phyloP scores from a whole-genome alignment of 345 rosid species.

The Cardamine chenopodiifolia region DNA sequence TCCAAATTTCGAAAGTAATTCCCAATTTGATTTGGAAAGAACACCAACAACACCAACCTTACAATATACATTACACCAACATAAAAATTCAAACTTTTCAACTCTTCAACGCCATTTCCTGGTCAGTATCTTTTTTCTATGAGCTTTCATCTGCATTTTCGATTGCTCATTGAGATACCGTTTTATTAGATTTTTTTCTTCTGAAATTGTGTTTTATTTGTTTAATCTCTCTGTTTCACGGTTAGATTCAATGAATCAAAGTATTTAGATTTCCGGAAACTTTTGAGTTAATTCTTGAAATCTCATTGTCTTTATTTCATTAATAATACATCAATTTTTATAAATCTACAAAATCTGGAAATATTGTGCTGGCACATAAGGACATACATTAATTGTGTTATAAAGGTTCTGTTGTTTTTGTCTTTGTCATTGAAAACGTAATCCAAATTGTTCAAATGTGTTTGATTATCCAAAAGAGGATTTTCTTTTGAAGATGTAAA shows the following conservation, averaged over 20 bases:
- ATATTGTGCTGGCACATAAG: not conserved
- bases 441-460: not conserved
- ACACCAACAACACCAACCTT: constrained; percentile 9
- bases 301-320: not conserved
- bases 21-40: constrained; percentile 20
- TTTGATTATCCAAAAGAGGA: not conserved
- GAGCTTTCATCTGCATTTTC: not conserved
- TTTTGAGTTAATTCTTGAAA: not conserved
- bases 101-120: not conserved
- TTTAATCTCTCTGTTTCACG: not conserved
- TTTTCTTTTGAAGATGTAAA: not conserved
- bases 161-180: not conserved
- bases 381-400: not conserved
- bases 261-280: not conserved
- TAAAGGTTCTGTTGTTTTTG: not conserved
- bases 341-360: constrained; percentile 3
- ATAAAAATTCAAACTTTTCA: not conserved
- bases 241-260: not conserved
- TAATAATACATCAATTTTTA: not conserved
- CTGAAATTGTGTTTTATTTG: not conserved
- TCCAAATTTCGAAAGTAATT: not conserved
- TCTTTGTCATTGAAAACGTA: not conserved
- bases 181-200: not conserved
- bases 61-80: constrained; percentile 29
- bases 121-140: constrained; percentile 19